Conservation (phyloP, 2,329 filamentous ascomycete species). For the Verticillium klebahnii region DNA sequence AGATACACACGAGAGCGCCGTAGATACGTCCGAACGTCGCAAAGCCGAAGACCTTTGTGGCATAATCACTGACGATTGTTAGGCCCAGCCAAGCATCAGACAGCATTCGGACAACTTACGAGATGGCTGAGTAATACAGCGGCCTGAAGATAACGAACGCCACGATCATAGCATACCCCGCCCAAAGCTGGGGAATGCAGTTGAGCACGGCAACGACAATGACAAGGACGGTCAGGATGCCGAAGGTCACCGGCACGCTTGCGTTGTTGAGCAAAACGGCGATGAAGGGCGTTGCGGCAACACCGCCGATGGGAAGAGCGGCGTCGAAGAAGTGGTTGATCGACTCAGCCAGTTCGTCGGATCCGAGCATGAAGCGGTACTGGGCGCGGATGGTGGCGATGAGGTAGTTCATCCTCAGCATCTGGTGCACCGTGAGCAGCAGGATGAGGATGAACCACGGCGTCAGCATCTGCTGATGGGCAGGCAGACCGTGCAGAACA, state of each 20-base stretch:
- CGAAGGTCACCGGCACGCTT: slow-evolving; percentile 55
- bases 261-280: slow-evolving; percentile 63
- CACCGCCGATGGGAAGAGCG: slow-evolving; percentile 61
- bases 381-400: slow-evolving; percentile 66
- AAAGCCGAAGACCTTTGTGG: slow-evolving; percentile 77
- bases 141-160: slow-evolving; percentile 69
- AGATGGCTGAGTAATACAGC: slow-evolving; percentile 72
- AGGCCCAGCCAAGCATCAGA: background rate
- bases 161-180: slow-evolving; percentile 61
- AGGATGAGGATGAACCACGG: slow-evolving; percentile 71
- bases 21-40: slow-evolving; percentile 78
- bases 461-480: slow-evolving; percentile 58
- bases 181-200: slow-evolving; percentile 56
- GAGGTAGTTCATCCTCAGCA: slow-evolving; percentile 64
- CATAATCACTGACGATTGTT: slow-evolving; percentile 51
- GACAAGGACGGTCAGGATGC: slow-evolving; percentile 53
- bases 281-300: slow-evolving; percentile 67
- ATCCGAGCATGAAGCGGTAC: slow-evolving; percentile 61
- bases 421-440: slow-evolving; percentile 54
- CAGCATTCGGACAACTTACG: slow-evolving; percentile 28
- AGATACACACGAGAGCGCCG: slow-evolving; percentile 68
- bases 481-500: slow-evolving; percentile 61
- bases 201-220: slow-evolving; percentile 61
- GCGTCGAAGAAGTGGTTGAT: slow-evolving; percentile 37
- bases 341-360: slow-evolving; percentile 28